Base-by-base conservation (phyloP, 2,329 filamentous ascomycete species). In the Drechslerella stenobrocha region DNA sequence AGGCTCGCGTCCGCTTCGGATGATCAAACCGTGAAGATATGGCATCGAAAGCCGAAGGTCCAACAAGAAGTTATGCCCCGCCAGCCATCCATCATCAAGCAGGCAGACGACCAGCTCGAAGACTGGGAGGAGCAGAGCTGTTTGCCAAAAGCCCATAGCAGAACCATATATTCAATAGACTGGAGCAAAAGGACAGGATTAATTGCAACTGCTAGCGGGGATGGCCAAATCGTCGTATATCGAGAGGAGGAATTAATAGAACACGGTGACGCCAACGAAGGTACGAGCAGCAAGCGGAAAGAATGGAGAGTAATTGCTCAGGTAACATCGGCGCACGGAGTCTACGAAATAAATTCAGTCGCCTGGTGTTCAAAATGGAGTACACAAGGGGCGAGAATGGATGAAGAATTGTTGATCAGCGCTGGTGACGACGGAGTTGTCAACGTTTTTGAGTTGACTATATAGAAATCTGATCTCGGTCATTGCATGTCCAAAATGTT, bases 301-400 rank as follows among this genome's bases (percentile, higher is more conserved):
- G 44, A 83, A 65, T 97, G 93, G 93, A 80, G 81, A 4, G 77
- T 92, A 2, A 74, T 95, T 13, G 83, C 84, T 0, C 82, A 83
- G n/a, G 75, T 88, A 1, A 81, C 86, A 47, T 86, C 86, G 30
- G 89, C 87, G 1, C 93, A 98, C 75, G 91, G 90, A 0, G 89
- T 95, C 1, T 96, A 92, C 74, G 93, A 98, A 77, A 82, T 97
- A 70, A 98, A 98, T 74, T 90, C 96, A 76, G 82, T 93, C 48
- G 85, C 84, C 1, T 98, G 93, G 93, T 90, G 90, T 71, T 83
- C 82, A 72, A 81, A 91, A 60, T 87, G 84, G 60, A 90, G 96
- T 75, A 80, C 81, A 50, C 86, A 79, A 1, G 81, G 81, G 74
- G 80, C 77, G 70, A 80, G 76, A 55, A 80, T 61, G n/a, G 81